phyloP scores from a whole-genome alignment of 257 asterid species.

The Penstemon newberryi region DNA sequence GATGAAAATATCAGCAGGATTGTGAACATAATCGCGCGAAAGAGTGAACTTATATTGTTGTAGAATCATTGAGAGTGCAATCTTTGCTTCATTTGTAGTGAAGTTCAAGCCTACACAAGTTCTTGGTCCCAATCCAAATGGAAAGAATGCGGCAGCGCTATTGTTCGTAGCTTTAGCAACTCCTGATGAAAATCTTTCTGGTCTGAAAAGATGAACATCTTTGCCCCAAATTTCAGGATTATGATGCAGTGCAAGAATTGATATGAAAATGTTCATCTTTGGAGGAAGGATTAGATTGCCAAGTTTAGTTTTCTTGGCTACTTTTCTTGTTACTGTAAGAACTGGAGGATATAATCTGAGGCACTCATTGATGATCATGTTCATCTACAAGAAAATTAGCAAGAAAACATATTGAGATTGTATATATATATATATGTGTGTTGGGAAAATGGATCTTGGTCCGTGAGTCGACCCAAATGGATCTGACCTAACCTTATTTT shows the following conservation, averaged over 20 bases:
- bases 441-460: neutral
- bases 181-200: conserved; percentile 57
- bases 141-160: conserved; percentile 48
- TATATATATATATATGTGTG: too few relatives aligned
- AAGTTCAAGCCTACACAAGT: conserved; percentile 65
- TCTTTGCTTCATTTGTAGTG: conserved; percentile 57
- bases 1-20: conserved; percentile 44
- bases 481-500: neutral
- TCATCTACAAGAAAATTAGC: conserved; percentile 39
- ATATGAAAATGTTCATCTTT: conserved; percentile 39
- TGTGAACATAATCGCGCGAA: conserved; percentile 52
- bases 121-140: conserved; percentile 60
- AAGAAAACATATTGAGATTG: neutral
- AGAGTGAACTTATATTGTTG: conserved; percentile 43
- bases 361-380: conserved; percentile 64
- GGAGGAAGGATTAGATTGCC: conserved; percentile 41
- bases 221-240: conserved; percentile 53
- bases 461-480: too few relatives aligned
- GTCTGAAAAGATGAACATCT: conserved; percentile 53
- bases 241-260: conserved; percentile 48
- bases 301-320: conserved; percentile 35
- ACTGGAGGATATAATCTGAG: conserved; percentile 59
- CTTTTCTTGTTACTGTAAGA: conserved; percentile 45
- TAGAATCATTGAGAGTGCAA: conserved; percentile 53
- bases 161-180: conserved; percentile 61